Conservation (phyloP, 2,329 filamentous ascomycete species). For the Didymosphaeria variabile region DNA sequence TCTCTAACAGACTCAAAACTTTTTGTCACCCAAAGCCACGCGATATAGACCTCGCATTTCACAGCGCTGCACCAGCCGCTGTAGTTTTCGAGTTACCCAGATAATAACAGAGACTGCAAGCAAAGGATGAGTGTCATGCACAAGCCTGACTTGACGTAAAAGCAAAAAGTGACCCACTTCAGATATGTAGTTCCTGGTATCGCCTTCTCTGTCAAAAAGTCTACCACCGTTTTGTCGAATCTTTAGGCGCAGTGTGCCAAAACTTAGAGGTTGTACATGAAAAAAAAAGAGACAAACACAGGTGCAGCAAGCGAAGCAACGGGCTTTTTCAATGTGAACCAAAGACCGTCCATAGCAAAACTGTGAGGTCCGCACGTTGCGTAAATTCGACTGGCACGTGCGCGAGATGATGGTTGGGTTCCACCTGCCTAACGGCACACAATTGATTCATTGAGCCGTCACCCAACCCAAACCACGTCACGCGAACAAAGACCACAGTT, state of each 20-base stretch:
- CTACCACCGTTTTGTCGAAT: background rate
- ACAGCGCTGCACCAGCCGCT: too few species aligned
- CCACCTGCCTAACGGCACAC: slow-evolving; percentile 11
- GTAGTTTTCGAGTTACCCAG: too few species aligned
- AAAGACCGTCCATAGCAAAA: background rate
- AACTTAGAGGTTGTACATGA: background rate
- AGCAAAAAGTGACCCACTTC: too few species aligned
- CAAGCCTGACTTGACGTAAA: too few species aligned
- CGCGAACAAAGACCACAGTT: slow-evolving; percentile 26
- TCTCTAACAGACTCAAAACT: too few species aligned
- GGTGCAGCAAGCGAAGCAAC: background rate
- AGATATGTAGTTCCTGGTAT: too few species aligned
- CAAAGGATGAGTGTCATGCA: too few species aligned
- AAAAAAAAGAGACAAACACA: background rate
- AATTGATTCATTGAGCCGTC: slow-evolving; percentile 21
- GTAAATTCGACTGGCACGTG: slow-evolving; percentile 29
- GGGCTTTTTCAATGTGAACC: background rate
- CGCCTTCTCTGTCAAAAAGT: background rate
- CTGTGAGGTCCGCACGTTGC: slow-evolving; percentile 5
- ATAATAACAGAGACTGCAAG: too few species aligned
- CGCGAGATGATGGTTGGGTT: slow-evolving; percentile 25
- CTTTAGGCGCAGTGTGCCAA: background rate
- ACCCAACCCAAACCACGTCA: slow-evolving; percentile 26
- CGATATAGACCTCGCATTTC: too few species aligned
- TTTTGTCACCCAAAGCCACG: too few species aligned